Base-by-base conservation (phyloP, 768 basidiomycete species). In the Termitomyces sp. region DNA sequence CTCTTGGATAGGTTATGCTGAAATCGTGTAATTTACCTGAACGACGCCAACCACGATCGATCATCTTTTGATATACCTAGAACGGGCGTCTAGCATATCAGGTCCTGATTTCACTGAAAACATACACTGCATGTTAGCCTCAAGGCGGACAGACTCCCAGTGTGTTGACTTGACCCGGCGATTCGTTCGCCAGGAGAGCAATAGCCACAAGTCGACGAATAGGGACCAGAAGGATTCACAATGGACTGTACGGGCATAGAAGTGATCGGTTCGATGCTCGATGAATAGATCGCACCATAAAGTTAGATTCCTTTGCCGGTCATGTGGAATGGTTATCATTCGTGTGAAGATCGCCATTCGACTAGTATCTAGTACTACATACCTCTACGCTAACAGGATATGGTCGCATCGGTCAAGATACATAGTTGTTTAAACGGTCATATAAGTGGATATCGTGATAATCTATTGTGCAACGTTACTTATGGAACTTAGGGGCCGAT, bases 1-100 rank as follows among this genome's bases (percentile, higher is more conserved):
- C 41, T 43, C 20, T 22, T 20, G 42, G 29, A 18, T 32, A 20
- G 14, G 22, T 41, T 12, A 20, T 29, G 24, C 20, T 32, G 18
- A 12, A 47, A 8, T 36, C 43, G 27, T 60, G 49, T 18, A 32
- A 53, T 46, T 51, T 55, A 72, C 90, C 90, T 55, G 89, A 90
- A 59, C 92, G 81, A 54, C 92, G 81, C 91, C 91, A 94, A 26
- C 91, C 90, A 20, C 86, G 79, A 71, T 92, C 86, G 61, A 92
- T 86, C 89, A 93, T 90, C 62, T 71, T 75, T 66, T 92, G 90
- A 70, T 93, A 93, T 20, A 78, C 79, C 90, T 92, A 65, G 56
- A 41, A 50, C 18, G 18, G 48, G 26, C 29, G 26, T 43, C 27
- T 12, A 50, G n/a, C 39, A 49, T 43, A 36, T 24, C 31, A 7